These are phyloP conservation scores for Lithospermum erythrorhizon DNA, from an alignment of 257 asterid genomes.

Conservation along the genomic window DNA sequence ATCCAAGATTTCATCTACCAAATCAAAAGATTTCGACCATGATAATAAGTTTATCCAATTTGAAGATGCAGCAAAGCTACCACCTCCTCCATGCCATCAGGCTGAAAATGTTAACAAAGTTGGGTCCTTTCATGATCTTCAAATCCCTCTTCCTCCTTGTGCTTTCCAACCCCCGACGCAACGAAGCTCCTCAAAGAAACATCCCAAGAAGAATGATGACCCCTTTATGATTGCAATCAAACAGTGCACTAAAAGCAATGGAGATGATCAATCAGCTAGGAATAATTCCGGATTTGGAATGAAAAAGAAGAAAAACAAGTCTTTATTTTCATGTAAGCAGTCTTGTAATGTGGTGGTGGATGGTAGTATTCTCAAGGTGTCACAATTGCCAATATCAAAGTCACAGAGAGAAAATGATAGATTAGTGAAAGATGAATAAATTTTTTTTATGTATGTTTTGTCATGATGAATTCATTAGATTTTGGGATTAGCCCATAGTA, in stretches of 20 bases:
- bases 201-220: conserved; percentile 37
- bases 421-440: neutral
- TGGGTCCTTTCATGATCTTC: conserved; percentile 18
- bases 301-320: conserved; percentile 16
- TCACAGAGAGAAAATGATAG: neutral
- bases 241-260: conserved; percentile 57
- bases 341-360: conserved; percentile 1
- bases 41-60: neutral
- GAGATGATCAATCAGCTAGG: conserved; percentile 16
- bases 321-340: conserved; percentile 1
- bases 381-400: neutral
- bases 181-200: conserved; percentile 23
- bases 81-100: conserved; percentile 34
- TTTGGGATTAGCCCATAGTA: neutral
- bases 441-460: neutral
- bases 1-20: conserved; percentile 23
- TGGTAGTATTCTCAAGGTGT: neutral
- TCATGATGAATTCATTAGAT: neutral
- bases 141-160: conserved; percentile 40
- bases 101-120: conserved; percentile 20
- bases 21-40: conserved; percentile 1
- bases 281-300: conserved; percentile 21
- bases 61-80: conserved; percentile 18
- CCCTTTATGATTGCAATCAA: conserved; percentile 56
- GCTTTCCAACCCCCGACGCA: conserved; percentile 27